phyloP scores from a whole-genome alignment of 2,329 filamentous ascomycete genomes.

The Neonectria ditissima region DNA sequence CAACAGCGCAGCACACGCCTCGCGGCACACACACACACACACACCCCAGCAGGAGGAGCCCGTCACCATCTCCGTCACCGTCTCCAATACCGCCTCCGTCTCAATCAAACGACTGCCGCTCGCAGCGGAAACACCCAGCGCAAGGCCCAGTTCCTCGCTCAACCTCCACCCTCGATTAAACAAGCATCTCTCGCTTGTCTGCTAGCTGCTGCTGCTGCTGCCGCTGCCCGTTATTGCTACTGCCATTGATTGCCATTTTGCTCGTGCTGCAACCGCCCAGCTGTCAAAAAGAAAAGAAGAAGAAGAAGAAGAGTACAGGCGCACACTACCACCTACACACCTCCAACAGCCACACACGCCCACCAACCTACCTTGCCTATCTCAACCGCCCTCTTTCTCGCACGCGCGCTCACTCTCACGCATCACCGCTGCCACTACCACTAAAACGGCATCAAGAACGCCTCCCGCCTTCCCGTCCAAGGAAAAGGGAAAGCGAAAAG shows the following conservation, averaged over 20 bases:
- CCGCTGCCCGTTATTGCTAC: neutral
- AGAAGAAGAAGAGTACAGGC: neutral
- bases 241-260: neutral
- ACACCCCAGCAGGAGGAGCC: neutral
- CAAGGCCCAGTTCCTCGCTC: neutral
- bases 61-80: neutral
- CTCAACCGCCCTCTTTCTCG: neutral
- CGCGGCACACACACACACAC: too few relatives aligned
- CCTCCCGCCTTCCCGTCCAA: constrained; percentile 23
- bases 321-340: constrained; percentile 7
- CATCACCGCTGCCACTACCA: constrained; percentile 13
- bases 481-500: constrained; percentile 10
- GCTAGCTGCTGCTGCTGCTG: neutral
- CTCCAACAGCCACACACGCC: constrained; percentile 10
- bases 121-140: neutral
- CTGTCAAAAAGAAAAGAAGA: neutral
- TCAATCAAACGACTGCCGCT: constrained; percentile 6
- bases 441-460: constrained; percentile 4
- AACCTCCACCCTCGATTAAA: neutral
- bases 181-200: neutral
- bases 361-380: too few relatives aligned
- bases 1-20: neutral
- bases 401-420: neutral
- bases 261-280: constrained; percentile 13
- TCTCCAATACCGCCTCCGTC: neutral